Base-by-base conservation (phyloP, 352 stramenopile species). In the Saprolegnia diclina region DNA sequence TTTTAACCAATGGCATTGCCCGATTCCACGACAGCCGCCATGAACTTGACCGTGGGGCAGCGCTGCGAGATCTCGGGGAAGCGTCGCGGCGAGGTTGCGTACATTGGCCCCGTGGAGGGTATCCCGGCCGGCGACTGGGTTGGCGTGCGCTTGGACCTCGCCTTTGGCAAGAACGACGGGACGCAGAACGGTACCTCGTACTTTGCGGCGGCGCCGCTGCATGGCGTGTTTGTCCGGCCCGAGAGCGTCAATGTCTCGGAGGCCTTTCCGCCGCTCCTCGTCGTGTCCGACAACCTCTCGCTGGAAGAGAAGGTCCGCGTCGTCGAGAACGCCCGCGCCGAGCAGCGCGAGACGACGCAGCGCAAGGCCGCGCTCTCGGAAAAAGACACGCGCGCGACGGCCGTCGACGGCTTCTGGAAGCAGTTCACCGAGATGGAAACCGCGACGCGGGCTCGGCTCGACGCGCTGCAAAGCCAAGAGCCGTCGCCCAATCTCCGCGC, bases 121-220 rank as follows among this genome's bases (percentile, higher is more conserved):
- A 80, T 94, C 0, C 75, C 80, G 0, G 74, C 71, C 0, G 82
- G 88, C 62, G 78, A 78, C 22, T 94, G 84, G 84, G 72, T 91
- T 56, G 84, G 86, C 40, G 77, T 94, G 59, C 76, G 78, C 0
- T 74, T 94, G 56, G 86, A 94, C 65, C 78, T 90, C 56, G 78
- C 86, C 35, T 73, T 90, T 32, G 86, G 86, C 45, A 91, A 87
- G 73, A 83, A 88, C 66, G 84, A 94, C 72, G 84, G 86, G 16
- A 72, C 75, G 21, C 71, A 77, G 62, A 67, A 84, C 14, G 79
- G 77, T 56, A 70, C 40, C 44, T 76, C 76, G n/a, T 90, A 91
- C 74, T 94, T 94, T 66, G 75, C 83, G 14, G 87, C 76, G 44
- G 46, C 71, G 14, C 74, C 75, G 5, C 66, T 89, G 21, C 83